Percentiles rank a stretch among this genome's conserved stretches.
These are phyloP conservation scores for Aspergillus sclerotioniger DNA, from an alignment of 495 filamentous ascomycete genomes.

Conservation along the genomic window DNA sequence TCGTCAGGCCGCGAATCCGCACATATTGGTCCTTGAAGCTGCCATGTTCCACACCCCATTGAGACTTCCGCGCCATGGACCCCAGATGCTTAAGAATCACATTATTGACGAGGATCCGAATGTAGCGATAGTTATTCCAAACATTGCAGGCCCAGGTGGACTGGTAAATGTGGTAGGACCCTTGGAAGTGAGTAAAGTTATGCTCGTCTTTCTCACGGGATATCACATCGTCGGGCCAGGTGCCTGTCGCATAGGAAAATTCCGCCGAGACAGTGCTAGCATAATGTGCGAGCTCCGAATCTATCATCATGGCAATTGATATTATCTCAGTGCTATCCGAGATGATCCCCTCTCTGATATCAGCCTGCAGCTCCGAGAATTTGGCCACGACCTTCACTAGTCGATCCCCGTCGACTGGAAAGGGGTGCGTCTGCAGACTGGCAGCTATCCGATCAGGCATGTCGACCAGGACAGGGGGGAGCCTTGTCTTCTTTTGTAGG, in stretches of 20 bases:
- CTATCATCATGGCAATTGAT: neutral
- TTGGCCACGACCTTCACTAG: neutral
- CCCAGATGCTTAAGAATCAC: neutral
- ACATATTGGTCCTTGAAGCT: neutral
- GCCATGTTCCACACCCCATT: neutral
- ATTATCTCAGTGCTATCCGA: neutral
- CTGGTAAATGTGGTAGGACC: neutral
- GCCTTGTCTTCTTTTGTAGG: neutral
- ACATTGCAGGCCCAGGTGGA: neutral
- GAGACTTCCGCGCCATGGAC: neutral
- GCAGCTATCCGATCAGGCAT: neutral
- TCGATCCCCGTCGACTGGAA: neutral
- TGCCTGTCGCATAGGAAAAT: neutral
- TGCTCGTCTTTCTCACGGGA: neutral
- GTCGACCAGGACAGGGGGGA: neutral
- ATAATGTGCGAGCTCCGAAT: neutral
- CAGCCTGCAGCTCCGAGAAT: neutral
- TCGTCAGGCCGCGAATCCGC: neutral
- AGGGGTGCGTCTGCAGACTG: neutral
- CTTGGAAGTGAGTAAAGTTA: neutral
- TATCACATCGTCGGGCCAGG: neutral
- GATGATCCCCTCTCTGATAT: neutral
- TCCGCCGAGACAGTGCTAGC: neutral
- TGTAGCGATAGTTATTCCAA: conserved; percentile 3
- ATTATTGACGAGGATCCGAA: neutral